These are phyloP conservation scores for Thelonectria rubi DNA, from an alignment of 2,329 filamentous ascomycete genomes.

Conservation along the genomic window DNA sequence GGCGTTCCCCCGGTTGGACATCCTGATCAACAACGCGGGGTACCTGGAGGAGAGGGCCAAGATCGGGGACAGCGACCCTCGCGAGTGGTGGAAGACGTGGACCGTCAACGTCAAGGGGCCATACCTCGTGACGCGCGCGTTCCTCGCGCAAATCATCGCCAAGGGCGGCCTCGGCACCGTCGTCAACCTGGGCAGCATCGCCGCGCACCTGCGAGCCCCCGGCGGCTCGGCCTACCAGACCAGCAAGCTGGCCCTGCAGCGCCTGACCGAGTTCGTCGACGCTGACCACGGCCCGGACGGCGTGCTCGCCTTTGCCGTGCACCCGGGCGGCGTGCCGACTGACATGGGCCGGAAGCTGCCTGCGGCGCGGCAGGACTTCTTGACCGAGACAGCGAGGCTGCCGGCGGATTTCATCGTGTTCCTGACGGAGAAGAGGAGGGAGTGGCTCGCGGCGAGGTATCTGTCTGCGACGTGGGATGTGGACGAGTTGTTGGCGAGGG, in stretches of 20 bases:
- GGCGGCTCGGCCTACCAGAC: constrained; percentile 56
- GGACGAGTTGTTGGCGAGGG: constrained; percentile 52
- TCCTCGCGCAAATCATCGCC: constrained; percentile 56
- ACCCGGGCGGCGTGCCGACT: constrained; percentile 51
- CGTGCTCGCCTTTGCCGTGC: constrained; percentile 50
- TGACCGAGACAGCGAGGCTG: constrained; percentile 50
- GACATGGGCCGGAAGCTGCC: constrained; percentile 37
- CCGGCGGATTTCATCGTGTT: constrained; percentile 55
- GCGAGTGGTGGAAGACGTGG: constrained; percentile 55
- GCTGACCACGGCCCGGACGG: constrained; percentile 56
- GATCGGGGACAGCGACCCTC: constrained; percentile 50
- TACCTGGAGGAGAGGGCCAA: constrained; percentile 49
- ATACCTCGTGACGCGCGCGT: constrained; percentile 55
- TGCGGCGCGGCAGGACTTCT: constrained; percentile 28
- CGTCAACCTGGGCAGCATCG: constrained; percentile 57
- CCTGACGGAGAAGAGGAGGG: constrained; percentile 51
- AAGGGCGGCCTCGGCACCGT: constrained; percentile 51
- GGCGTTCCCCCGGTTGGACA: constrained; percentile 50
- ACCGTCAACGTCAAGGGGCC: constrained; percentile 55
- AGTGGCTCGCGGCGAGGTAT: constrained; percentile 58
- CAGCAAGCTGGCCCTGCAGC: constrained; percentile 58
- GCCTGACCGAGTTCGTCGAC: constrained; percentile 59
- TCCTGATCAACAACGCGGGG: constrained; percentile 56
- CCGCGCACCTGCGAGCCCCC: constrained; percentile 46
- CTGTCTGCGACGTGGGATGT: constrained; percentile 58